phyloP scores from a whole-genome alignment of 768 basidiomycete species.

The Pleurotus cornucopiae region DNA sequence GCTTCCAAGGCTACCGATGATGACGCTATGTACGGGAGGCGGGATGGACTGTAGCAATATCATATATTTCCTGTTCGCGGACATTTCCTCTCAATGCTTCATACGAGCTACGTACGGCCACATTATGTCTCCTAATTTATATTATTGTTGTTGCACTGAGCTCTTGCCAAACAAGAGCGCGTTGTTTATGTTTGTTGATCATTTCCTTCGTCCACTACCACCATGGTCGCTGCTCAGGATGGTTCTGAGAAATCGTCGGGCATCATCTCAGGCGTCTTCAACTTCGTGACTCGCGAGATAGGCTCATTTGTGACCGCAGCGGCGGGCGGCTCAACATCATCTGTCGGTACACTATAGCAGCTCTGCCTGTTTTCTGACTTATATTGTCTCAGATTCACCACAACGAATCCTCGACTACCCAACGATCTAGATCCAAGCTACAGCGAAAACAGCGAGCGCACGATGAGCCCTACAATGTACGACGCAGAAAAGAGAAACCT shows the following conservation, averaged over 20 bases:
- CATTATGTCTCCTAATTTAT: not conserved
- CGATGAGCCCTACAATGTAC: no score
- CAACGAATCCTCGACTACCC: not conserved
- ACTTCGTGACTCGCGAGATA: conserved; percentile 67
- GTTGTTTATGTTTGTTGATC: conserved; percentile 9
- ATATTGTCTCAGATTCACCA: conserved; percentile 8
- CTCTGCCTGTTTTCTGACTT: not conserved
- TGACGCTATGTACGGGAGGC: conserved; percentile 1
- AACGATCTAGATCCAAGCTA: no score
- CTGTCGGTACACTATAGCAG: conserved; percentile 10
- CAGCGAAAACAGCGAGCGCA: no score
- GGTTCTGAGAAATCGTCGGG: conserved; percentile 25
- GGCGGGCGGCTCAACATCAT: conserved; percentile 36
- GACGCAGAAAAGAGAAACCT: no score
- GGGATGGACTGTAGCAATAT: conserved; percentile 9
- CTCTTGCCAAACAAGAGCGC: not conserved
- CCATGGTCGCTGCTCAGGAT: not conserved
- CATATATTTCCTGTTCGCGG: not conserved
- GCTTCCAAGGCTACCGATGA: conserved; percentile 48
- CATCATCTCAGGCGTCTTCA: conserved; percentile 59
- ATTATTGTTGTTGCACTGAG: not conserved
- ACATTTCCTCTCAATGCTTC: not conserved
- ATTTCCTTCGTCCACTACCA: not conserved
- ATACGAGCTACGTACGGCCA: not conserved
- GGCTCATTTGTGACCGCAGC: conserved; percentile 69